Evolutionary conservation across 2,329 filamentous ascomycete species (phyloP).

Genomic region (Falciphora oryzae): DNA sequence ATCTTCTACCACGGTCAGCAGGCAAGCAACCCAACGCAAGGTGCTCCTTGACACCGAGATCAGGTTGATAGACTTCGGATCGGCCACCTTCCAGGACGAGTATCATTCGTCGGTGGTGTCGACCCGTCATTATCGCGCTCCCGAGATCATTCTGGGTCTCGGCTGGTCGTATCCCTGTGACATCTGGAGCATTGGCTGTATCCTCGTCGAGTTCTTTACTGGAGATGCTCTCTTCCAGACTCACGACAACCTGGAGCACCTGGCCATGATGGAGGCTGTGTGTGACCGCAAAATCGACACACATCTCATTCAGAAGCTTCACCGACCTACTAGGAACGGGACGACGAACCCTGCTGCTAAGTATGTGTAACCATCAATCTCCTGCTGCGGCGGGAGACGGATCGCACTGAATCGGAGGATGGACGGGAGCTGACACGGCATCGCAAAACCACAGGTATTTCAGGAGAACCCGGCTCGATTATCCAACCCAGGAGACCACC

Average conservation of each 20-base stretch:
- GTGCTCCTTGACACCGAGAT: slow-evolving; percentile 66
- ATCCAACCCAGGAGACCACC: slow-evolving; percentile 57
- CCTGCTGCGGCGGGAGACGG: background rate
- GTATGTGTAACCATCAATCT: slow-evolving; percentile 31
- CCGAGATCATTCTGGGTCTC: slow-evolving; percentile 64
- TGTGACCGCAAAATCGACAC: slow-evolving; percentile 54
- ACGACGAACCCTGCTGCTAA: slow-evolving; percentile 57
- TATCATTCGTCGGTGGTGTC: slow-evolving; percentile 68
- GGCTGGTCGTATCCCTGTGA: slow-evolving; percentile 69
- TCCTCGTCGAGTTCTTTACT: slow-evolving; percentile 66
- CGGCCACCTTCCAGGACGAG: slow-evolving; percentile 66
- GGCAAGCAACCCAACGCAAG: slow-evolving; percentile 57
- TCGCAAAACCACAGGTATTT: slow-evolving; percentile 47
- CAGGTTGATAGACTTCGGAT: slow-evolving; percentile 65
- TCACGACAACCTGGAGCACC: slow-evolving; percentile 65
- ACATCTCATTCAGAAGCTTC: slow-evolving; percentile 51
- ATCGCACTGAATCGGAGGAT: background rate
- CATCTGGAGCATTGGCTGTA: slow-evolving; percentile 70
- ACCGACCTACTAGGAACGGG: slow-evolving; percentile 50
- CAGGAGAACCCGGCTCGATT: slow-evolving; percentile 59
- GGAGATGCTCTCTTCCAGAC: slow-evolving; percentile 68
- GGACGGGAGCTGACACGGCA: background rate
- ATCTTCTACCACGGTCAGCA: slow-evolving; percentile 52
- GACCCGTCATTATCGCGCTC: slow-evolving; percentile 63
- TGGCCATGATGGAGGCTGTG: slow-evolving; percentile 72